These are phyloP conservation scores for Musa acuminata DNA, from an alignment of 176 grass and related monocot genomes.

Conservation along the genomic window DNA sequence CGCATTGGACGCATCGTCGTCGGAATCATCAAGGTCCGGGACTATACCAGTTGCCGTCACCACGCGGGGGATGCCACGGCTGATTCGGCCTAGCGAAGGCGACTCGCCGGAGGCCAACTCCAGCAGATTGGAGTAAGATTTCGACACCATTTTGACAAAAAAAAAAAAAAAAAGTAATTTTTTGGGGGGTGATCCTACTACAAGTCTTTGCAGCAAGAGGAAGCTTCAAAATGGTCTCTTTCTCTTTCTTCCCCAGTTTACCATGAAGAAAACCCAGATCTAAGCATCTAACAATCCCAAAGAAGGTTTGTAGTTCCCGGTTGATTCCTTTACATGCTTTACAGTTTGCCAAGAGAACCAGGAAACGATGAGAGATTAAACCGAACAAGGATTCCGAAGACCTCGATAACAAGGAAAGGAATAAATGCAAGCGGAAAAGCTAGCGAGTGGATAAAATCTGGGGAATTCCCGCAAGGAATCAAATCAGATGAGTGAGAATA, in stretches of 20 bases:
- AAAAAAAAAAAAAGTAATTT: neutral
- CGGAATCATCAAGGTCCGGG: constrained; percentile 62
- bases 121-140: constrained; percentile 82
- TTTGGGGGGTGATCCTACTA: neutral
- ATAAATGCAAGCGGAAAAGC: constrained; percentile 25
- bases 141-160: constrained; percentile 57
- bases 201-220: neutral
- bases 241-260: constrained; percentile 16
- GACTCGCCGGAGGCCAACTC: constrained; percentile 61
- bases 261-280: neutral
- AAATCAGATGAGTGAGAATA: constrained; percentile 25
- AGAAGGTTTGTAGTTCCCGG: constrained; percentile 6
- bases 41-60: constrained; percentile 71
- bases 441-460: constrained; percentile 10
- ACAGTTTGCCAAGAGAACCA: neutral
- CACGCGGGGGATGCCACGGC: constrained; percentile 62
- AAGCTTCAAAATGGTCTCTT: neutral
- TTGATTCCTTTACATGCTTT: neutral
- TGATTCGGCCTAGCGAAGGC: constrained; percentile 34
- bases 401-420: constrained; percentile 24
- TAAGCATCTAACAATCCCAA: constrained; percentile 6
- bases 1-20: constrained; percentile 24
- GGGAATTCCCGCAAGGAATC: constrained; percentile 36
- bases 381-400: constrained; percentile 13
- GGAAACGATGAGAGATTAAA: neutral